phyloP scores from a whole-genome alignment of 371 early-diverging fungal species.

The Actinomucor elegans region DNA sequence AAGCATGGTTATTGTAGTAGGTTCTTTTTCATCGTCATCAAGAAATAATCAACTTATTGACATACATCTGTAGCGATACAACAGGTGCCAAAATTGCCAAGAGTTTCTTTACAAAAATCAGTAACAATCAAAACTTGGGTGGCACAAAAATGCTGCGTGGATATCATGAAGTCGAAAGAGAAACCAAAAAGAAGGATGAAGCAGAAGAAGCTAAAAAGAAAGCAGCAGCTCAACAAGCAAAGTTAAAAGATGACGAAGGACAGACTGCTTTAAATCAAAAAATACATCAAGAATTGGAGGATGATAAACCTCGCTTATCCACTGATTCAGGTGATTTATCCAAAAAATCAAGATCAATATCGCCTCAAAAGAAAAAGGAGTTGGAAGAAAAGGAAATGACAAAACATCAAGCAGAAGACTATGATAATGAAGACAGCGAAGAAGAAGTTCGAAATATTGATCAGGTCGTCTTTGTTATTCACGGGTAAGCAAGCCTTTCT shows the following conservation, averaged over 20 bases:
- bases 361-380: slow-evolving; percentile 4
- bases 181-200: slow-evolving; percentile 14
- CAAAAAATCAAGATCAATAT: background rate
- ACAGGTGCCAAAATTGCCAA: slow-evolving; percentile 67
- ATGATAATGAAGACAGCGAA: slow-evolving; percentile 58
- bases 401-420: slow-evolving; percentile 54
- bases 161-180: slow-evolving; percentile 66
- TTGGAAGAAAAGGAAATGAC: slow-evolving; percentile 24
- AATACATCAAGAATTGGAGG: background rate
- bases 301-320: background rate
- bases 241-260: background rate
- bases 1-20: slow-evolving; percentile 70
- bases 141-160: slow-evolving; percentile 75
- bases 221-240: background rate
- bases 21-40: background rate
- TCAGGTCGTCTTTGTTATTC: slow-evolving; percentile 79
- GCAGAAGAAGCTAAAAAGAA: slow-evolving; percentile 6
- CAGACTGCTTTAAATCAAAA: background rate
- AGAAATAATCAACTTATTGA: background rate
- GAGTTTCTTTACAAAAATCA: slow-evolving; percentile 64
- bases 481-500: slow-evolving; percentile 57
- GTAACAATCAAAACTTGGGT: slow-evolving; percentile 62
- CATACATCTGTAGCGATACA: slow-evolving; percentile 25
- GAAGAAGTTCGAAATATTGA: slow-evolving; percentile 67
- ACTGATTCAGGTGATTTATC: slow-evolving; percentile 3